These are phyloP conservation scores for Thelonectria discophora DNA, from an alignment of 2,329 filamentous ascomycete species.

Conservation along the genomic window DNA sequence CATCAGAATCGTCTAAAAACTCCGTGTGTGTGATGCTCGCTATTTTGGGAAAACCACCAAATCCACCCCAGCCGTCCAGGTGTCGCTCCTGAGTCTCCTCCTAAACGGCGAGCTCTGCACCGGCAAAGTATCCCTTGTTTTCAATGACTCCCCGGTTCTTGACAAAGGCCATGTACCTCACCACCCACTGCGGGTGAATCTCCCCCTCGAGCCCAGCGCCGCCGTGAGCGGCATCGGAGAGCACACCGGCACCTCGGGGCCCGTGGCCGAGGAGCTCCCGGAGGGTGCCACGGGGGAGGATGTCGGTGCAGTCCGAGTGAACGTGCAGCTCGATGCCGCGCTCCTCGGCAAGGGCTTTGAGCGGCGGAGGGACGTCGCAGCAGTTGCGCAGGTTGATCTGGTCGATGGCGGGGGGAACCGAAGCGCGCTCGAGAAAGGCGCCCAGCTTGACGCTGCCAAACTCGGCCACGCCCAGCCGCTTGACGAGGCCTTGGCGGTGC, in stretches of 20 bases:
- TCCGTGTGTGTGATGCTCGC: slow-evolving; percentile 48
- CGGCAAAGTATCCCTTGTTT: slow-evolving; percentile 97
- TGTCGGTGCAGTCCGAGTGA: slow-evolving; percentile 92
- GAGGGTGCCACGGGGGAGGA: slow-evolving; percentile 85
- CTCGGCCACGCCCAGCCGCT: slow-evolving; percentile 85
- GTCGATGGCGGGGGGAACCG: slow-evolving; percentile 81
- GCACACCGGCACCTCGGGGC: slow-evolving; percentile 75
- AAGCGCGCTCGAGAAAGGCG: slow-evolving; percentile 77
- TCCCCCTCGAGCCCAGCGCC: slow-evolving; percentile 74
- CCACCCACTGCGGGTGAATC: slow-evolving; percentile 89
- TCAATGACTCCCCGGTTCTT: slow-evolving; percentile 94
- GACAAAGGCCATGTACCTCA: slow-evolving; percentile 96
- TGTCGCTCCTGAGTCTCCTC: not conserved
- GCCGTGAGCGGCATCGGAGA: slow-evolving; percentile 67
- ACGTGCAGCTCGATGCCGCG: slow-evolving; percentile 88
- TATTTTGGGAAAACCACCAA: slow-evolving; percentile 39
- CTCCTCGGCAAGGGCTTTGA: slow-evolving; percentile 84
- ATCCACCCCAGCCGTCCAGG: slow-evolving; percentile 19
- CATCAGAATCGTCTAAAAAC: slow-evolving; percentile 38
- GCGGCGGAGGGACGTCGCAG: slow-evolving; percentile 90
- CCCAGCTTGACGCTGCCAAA: slow-evolving; percentile 86
- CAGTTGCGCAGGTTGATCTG: slow-evolving; percentile 98
- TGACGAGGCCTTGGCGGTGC: slow-evolving; percentile 74
- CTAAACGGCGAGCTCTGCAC: slow-evolving; percentile 70
- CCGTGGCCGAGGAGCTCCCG: slow-evolving; percentile 82